Conservation (phyloP, 257 asterid genomes). For the Fraxinus cuspidata region DNA sequence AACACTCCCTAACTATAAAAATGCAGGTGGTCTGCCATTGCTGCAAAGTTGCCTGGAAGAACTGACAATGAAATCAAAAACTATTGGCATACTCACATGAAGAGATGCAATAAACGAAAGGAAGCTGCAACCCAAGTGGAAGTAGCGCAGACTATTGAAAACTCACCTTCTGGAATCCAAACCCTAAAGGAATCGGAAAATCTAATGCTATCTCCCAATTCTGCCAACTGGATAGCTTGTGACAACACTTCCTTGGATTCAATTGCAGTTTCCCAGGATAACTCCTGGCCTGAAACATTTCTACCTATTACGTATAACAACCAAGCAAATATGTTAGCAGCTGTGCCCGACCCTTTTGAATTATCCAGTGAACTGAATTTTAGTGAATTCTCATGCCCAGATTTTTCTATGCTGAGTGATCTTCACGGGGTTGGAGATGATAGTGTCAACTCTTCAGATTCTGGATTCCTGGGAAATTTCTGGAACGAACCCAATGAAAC, state of each 20-base stretch:
- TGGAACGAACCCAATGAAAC: background rate
- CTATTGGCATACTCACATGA: slow-evolving; percentile 39
- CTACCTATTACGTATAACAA: background rate
- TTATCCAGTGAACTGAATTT: background rate
- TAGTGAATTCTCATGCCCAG: background rate
- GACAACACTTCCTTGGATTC: background rate
- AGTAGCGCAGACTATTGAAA: background rate
- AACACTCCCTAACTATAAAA: background rate
- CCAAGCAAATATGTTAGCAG: background rate
- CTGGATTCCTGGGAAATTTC: background rate
- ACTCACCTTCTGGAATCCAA: background rate
- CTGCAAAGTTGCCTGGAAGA: slow-evolving; percentile 36
- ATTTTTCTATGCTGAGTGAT: background rate
- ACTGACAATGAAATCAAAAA: slow-evolving; percentile 42
- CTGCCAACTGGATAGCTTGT: background rate
- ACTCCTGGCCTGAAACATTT: background rate
- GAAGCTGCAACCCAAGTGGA: background rate
- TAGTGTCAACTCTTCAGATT: slow-evolving; percentile 3
- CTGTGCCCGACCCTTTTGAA: background rate
- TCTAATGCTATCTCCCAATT: background rate
- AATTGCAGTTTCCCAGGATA: background rate
- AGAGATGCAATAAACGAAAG: slow-evolving; percentile 18
- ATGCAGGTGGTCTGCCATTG: slow-evolving; percentile 45
- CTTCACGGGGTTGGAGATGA: background rate
- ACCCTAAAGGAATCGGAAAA: background rate